Percentiles rank a stretch among this genome's conserved stretches.
phyloP scores from a whole-genome alignment of 2,329 filamentous ascomycete genomes.

The Juglanconis juglandina region DNA sequence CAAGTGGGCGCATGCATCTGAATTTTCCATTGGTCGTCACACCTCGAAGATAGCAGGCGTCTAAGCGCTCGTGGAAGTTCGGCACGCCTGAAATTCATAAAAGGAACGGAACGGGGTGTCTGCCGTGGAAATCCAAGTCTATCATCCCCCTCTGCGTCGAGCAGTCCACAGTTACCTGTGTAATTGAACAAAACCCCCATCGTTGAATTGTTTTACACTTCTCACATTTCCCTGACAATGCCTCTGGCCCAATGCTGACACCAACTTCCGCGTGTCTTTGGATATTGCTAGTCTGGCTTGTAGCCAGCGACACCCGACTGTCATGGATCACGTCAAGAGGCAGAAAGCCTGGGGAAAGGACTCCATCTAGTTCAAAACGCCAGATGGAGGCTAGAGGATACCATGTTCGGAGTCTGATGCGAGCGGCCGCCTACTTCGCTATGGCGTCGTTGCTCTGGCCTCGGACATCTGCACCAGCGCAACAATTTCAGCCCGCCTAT shows the following conservation, averaged over 20 bases:
- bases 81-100: too few species aligned
- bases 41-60: background rate
- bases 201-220: too few species aligned
- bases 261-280: conserved; percentile 2
- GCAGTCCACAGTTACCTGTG: too few species aligned
- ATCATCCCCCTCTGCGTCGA: too few species aligned
- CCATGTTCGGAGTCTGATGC: background rate
- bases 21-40: background rate
- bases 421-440: conserved; percentile 5
- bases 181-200: too few species aligned
- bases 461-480: background rate
- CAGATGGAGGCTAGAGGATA: background rate
- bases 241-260: background rate
- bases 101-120: too few species aligned
- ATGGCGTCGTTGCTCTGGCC: conserved; percentile 1
- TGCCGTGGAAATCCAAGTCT: too few species aligned
- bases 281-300: conserved; percentile 6
- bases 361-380: background rate
- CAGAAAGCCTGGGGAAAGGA: background rate
- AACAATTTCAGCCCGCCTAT: background rate
- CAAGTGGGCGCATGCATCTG: background rate
- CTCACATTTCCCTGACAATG: background rate
- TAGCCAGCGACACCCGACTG: background rate
- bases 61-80: background rate
- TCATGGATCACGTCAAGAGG: background rate